A percentile compares a stretch with the other conserved stretches of the same genome.
Conservation (phyloP, 202 grass and related monocot species). For the Elaeis oleifera region DNA sequence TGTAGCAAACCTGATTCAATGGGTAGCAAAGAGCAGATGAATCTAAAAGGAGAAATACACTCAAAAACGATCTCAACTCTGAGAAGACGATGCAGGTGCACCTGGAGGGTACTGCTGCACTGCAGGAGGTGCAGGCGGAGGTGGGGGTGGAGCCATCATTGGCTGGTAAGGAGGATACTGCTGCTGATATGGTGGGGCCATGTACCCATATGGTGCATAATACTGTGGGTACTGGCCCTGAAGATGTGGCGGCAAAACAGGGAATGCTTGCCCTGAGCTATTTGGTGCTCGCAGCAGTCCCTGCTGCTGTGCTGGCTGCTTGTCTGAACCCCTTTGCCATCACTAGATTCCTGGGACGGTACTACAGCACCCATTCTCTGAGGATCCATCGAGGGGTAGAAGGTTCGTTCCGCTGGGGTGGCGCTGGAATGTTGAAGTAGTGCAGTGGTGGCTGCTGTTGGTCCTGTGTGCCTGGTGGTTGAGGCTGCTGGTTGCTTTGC, state of each 20-base stretch:
- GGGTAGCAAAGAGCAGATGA: no score
- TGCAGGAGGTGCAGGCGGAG: constrained; percentile 22
- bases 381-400: constrained; percentile 95
- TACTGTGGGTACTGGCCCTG: constrained; percentile 55
- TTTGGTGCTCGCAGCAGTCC: constrained; percentile 36
- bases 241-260: constrained; percentile 40
- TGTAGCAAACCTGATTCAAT: no score
- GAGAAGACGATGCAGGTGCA: constrained; percentile 17
- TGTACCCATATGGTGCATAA: constrained; percentile 48
- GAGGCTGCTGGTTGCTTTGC: constrained; percentile 53
- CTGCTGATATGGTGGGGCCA: constrained; percentile 47
- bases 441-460: constrained; percentile 39
- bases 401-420: constrained; percentile 34
- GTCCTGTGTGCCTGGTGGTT: constrained; percentile 41
- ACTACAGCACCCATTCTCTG: constrained; percentile 90
- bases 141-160: constrained; percentile 34
- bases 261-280: constrained; percentile 28
- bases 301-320: constrained; percentile 9
- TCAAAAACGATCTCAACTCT: constrained; percentile 22
- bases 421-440: constrained; percentile 90
- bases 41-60: no score
- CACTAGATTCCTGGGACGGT: constrained; percentile 37
- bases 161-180: constrained; percentile 71
- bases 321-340: constrained; percentile 43
- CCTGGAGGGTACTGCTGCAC: constrained; percentile 24